Conservation (phyloP, 2,329 filamentous ascomycete species). For the Xylaria sp. region DNA sequence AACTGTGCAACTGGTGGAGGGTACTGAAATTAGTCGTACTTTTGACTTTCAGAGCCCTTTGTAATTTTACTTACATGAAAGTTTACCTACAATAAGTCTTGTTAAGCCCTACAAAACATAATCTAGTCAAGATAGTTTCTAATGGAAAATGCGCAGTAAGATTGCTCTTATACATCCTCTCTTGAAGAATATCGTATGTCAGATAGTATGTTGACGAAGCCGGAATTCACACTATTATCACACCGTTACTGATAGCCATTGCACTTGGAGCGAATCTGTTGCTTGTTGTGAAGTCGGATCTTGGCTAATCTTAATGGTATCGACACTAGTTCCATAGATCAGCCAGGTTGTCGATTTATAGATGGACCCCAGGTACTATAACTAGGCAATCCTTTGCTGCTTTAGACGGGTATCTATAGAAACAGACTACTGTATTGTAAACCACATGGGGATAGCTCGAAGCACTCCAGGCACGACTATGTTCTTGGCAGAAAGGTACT, state of each 20-base stretch:
- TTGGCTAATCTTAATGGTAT: slow-evolving; percentile 4
- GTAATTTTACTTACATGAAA: not conserved
- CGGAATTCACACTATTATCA: not conserved
- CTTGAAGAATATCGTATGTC: not conserved
- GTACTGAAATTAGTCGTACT: not conserved
- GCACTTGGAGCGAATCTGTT: slow-evolving; percentile 9
- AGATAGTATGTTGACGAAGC: not conserved
- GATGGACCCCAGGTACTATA: not conserved
- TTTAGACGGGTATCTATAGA: slow-evolving; percentile 1
- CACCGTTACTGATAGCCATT: slow-evolving; percentile 1
- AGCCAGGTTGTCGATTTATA: not conserved
- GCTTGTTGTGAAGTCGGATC: slow-evolving; percentile 4
- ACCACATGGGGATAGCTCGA: slow-evolving; percentile 9
- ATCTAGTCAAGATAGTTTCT: not conserved
- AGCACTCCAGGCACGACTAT: slow-evolving; percentile 4
- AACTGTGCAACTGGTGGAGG: not conserved
- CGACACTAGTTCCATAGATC: not conserved
- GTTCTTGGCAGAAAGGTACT: slow-evolving; percentile 22
- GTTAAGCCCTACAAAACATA: not conserved
- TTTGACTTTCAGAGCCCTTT: not conserved
- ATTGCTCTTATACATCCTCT: not conserved
- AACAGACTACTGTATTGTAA: not conserved
- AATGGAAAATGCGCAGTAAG: not conserved
- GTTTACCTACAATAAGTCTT: not conserved
- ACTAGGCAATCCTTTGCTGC: slow-evolving; percentile 1